phyloP scores from a whole-genome alignment of 345 rosid species.

The Hibiscus tridactylites region DNA sequence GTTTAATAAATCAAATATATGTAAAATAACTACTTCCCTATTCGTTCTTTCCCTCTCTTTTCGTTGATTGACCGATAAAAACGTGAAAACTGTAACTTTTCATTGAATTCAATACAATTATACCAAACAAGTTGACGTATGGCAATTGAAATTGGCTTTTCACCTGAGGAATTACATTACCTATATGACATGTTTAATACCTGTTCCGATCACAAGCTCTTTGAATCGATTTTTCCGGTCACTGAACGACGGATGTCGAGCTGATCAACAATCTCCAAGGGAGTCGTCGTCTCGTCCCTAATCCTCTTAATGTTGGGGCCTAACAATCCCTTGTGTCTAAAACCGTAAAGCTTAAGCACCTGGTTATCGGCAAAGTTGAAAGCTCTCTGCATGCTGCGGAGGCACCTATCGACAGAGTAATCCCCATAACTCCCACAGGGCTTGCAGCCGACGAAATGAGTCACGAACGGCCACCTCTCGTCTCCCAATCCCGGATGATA shows the following conservation, averaged over 20 bases:
- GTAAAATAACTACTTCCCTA: too few species aligned
- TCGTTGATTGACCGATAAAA: not conserved
- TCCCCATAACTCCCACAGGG: slow-evolving; percentile 97
- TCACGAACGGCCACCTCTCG: slow-evolving; percentile 95
- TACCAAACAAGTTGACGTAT: not conserved
- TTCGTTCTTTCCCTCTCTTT: too few species aligned
- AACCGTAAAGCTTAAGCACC: slow-evolving; percentile 81
- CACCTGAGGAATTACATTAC: slow-evolving; percentile 26
- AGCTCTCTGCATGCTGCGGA: slow-evolving; percentile 92
- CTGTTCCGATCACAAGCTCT: slow-evolving; percentile 28
- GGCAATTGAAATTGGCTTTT: slow-evolving; percentile 19
- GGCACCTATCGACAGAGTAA: slow-evolving; percentile 81
- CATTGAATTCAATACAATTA: not conserved
- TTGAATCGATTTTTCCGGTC: slow-evolving; percentile 20
- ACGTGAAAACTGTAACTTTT: not conserved
- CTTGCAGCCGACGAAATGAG: slow-evolving; percentile 92
- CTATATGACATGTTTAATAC: slow-evolving; percentile 30
- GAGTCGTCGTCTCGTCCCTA: slow-evolving; percentile 67
- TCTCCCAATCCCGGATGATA: slow-evolving; percentile 92
- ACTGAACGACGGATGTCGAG: slow-evolving; percentile 62
- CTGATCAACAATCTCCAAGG: slow-evolving; percentile 59
- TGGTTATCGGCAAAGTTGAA: slow-evolving; percentile 92
- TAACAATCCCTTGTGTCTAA: slow-evolving; percentile 80
- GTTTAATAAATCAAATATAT: too few species aligned
- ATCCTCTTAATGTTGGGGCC: slow-evolving; percentile 91